A percentile compares a stretch with the other conserved stretches of the same genome.
phyloP scores from a whole-genome alignment of 176 grass and related monocot species.

The Lolium multiflorum region DNA sequence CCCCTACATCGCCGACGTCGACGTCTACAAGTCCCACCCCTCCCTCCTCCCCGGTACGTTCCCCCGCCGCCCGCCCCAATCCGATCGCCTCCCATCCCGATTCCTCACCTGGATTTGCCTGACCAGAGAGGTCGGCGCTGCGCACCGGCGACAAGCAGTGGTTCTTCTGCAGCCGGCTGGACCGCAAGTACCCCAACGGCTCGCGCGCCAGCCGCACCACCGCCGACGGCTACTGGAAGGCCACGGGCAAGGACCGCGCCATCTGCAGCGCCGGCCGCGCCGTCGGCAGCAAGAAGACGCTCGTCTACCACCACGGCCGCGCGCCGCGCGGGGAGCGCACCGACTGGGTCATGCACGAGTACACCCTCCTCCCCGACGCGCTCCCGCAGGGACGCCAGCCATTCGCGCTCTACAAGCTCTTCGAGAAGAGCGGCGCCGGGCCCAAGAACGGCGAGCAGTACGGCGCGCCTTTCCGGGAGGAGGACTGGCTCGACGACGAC shows the following conservation, averaged over 20 bases:
- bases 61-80: too few species aligned
- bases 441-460: constrained; percentile 99
- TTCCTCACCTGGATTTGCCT: not conserved
- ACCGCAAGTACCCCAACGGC: constrained; percentile 91
- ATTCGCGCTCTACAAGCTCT: constrained; percentile 93
- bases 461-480: constrained; percentile 87
- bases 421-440: constrained; percentile 88
- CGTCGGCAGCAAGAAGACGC: constrained; percentile 82
- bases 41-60: constrained; percentile 88
- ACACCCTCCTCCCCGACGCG: constrained; percentile 67
- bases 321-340: constrained; percentile 79
- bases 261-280: constrained; percentile 56
- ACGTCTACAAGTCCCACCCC: constrained; percentile 94
- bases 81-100: not conserved
- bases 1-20: constrained; percentile 76
- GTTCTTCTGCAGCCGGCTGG: constrained; percentile 92
- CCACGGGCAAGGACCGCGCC: constrained; percentile 78
- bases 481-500: constrained; percentile 72
- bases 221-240: constrained; percentile 81
- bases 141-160: constrained; percentile 89
- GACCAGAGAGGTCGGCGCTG: constrained; percentile 80
- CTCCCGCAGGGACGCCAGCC: constrained; percentile 55
- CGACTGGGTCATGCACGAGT: constrained; percentile 95
- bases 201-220: constrained; percentile 85
- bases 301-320: constrained; percentile 88